Conservation (phyloP, 371 early-diverging fungal species). For the Apophysomyces trapeziformis region DNA sequence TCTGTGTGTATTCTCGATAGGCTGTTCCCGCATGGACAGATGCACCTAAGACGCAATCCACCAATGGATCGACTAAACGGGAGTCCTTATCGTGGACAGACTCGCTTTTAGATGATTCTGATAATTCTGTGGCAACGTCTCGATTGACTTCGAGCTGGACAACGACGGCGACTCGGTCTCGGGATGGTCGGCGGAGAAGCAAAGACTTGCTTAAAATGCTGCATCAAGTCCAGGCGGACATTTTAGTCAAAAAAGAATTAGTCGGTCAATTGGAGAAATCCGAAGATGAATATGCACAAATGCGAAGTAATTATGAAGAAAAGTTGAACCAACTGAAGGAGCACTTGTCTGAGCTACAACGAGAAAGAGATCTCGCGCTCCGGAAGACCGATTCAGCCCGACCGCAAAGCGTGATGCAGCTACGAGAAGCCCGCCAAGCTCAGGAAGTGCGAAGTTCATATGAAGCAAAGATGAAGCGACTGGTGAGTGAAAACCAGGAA, state of each 20-base stretch:
- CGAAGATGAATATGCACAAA: constrained; percentile 56
- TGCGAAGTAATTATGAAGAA: constrained; percentile 69
- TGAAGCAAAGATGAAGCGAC: constrained; percentile 67
- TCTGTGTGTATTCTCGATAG: constrained; percentile 17
- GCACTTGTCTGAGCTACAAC: constrained; percentile 57
- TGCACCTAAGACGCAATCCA: constrained; percentile 27
- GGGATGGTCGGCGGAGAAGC: constrained; percentile 27
- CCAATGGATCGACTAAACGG: constrained; percentile 28
- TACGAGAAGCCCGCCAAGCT: constrained; percentile 34
- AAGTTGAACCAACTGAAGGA: constrained; percentile 62
- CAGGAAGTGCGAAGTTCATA: constrained; percentile 48
- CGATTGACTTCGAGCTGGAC: constrained; percentile 24
- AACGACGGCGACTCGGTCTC: not conserved
- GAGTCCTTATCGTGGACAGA: constrained; percentile 47
- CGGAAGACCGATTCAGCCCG: constrained; percentile 12
- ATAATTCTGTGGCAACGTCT: constrained; percentile 41
- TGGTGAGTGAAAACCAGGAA: constrained; percentile 68
- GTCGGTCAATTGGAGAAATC: constrained; percentile 59
- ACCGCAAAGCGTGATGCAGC: constrained; percentile 17
- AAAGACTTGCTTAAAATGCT: constrained; percentile 51
- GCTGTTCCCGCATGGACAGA: constrained; percentile 53
- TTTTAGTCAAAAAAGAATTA: constrained; percentile 61
- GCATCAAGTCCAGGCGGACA: constrained; percentile 70
- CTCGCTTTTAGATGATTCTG: constrained; percentile 49
- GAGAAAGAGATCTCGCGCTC: constrained; percentile 59